These are phyloP conservation scores for Pulveroboletus sp. DNA, from an alignment of 768 basidiomycete genomes.

Conservation along the genomic window DNA sequence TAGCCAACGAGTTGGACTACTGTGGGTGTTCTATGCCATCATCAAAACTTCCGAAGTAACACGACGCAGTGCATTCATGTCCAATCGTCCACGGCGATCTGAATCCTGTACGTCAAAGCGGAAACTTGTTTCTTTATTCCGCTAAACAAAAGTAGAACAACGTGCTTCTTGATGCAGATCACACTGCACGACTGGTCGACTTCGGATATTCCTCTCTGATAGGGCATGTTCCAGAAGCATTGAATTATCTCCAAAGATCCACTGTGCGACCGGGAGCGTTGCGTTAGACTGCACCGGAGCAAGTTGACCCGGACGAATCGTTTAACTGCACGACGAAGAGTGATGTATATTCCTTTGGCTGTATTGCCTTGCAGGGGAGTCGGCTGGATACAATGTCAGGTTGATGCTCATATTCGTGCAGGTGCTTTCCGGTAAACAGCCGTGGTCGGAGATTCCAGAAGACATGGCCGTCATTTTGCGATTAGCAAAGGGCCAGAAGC, in stretches of 20 bases:
- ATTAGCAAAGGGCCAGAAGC: background rate
- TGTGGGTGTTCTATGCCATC: no score
- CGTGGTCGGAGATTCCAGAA: background rate
- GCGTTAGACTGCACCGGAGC: constrained; percentile 41
- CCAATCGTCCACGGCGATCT: no score
- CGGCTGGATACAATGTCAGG: constrained; percentile 30
- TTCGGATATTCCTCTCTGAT: constrained; percentile 36
- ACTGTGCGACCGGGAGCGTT: constrained; percentile 35
- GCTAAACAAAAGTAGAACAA: constrained; percentile 10
- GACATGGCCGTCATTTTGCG: constrained; percentile 1
- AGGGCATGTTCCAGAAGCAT: constrained; percentile 1
- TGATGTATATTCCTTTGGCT: constrained; percentile 19
- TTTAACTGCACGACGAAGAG: background rate
- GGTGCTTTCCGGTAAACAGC: constrained; percentile 9
- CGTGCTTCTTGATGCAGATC: constrained; percentile 10
- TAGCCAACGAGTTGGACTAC: no score
- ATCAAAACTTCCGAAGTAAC: no score
- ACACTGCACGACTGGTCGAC: constrained; percentile 40
- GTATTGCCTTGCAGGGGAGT: constrained; percentile 30
- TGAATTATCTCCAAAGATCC: constrained; percentile 9
- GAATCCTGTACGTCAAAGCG: no score
- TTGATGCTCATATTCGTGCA: background rate
- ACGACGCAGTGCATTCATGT: no score
- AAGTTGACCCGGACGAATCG: constrained; percentile 13
- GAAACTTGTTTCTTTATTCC: no score